Evolutionary conservation across 352 stramenopile genomes (phyloP), one percentile per base, ranked within the genome.

Genomic region (Globisporangium nodosum): DNA sequence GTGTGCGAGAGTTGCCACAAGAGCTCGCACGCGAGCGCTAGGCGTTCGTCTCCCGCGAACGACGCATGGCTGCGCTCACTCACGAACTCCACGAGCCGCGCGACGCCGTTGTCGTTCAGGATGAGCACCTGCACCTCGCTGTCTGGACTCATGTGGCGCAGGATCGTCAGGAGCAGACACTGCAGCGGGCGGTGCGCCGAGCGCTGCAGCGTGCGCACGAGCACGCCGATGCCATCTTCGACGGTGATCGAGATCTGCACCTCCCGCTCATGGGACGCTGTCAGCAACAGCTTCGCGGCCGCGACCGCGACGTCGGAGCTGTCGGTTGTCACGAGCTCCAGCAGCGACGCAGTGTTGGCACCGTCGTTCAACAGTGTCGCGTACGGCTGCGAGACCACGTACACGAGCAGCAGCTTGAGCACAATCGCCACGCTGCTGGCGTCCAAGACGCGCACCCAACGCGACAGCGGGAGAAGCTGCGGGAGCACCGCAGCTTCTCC

Each of bases 51-150:
- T 1, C 60, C 39, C 0, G 43, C 57, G 47, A 65, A 68, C 1
- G 53, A 35, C 11, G 48, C 58, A 9, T 48, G 48, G 20, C 71
- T 75, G 45, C 72, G 71, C 15, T 78, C 66, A 13, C 74, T 69
- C 4, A 89, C 43, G 37, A 84, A 81, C 49, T 77, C 52, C 0
- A 88, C 54, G 1, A 92, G 54, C 16, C 67, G 65, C 35, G 56
- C 52, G 6, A 87, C 67, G 9, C 78, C 78, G 12, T 65, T 56
- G 50, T 75, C 66, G 27, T 75, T 73, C 45, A 63, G 57, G 15
- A 92, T 71, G 18, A 90, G 60, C 5, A 87, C 76, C n/a, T 85
- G 82, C 18, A 92, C 72, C 61, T 92, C 82, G 1, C 56, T 76
- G 47, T 90, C 82, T 27, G 75, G 52, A 43, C 68, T 79, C 67